Evolutionary conservation across 352 stramenopile species (phyloP).

Genomic region (Pythium plurisporium): DNA sequence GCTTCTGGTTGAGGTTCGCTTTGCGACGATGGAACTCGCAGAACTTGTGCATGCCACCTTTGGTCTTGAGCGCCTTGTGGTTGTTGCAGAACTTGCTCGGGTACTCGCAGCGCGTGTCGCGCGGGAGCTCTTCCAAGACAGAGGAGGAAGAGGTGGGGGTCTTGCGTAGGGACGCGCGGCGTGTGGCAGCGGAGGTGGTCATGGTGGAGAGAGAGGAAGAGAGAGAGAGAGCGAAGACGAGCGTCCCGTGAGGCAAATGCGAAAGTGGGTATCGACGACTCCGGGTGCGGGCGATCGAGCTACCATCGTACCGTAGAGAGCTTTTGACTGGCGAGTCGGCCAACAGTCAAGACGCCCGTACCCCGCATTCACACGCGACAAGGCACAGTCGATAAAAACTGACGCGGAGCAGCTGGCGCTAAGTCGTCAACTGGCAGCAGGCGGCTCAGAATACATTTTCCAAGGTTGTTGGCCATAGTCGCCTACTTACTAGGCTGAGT

Average conservation of each 20-base stretch:
- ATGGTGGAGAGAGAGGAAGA: no score
- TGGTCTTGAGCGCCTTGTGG: slow-evolving; percentile 16
- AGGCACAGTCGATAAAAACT: slow-evolving; percentile 1
- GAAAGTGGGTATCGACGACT: no score
- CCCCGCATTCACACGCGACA: slow-evolving; percentile 1
- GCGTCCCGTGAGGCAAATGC: no score
- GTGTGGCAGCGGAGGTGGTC: not conserved
- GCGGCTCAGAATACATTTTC: not conserved
- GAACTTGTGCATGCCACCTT: slow-evolving; percentile 24
- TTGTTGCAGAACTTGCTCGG: slow-evolving; percentile 26
- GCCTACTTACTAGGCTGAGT: not conserved
- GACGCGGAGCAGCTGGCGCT: not conserved
- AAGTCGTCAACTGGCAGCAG: slow-evolving; percentile 1
- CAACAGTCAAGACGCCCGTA: no score
- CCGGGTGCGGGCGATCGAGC: no score
- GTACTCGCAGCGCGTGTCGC: slow-evolving; percentile 22
- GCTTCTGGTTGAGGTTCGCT: slow-evolving; percentile 25
- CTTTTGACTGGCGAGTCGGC: no score
- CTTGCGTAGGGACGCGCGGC: not conserved
- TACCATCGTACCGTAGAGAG: no score
- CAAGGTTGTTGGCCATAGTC: not conserved
- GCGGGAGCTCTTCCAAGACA: not conserved
- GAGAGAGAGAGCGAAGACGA: no score
- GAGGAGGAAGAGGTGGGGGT: not conserved
- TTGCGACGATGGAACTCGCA: slow-evolving; percentile 27